Conservation (phyloP, 805 yeast genomes). For the Suhomyces xylopsoci region DNA sequence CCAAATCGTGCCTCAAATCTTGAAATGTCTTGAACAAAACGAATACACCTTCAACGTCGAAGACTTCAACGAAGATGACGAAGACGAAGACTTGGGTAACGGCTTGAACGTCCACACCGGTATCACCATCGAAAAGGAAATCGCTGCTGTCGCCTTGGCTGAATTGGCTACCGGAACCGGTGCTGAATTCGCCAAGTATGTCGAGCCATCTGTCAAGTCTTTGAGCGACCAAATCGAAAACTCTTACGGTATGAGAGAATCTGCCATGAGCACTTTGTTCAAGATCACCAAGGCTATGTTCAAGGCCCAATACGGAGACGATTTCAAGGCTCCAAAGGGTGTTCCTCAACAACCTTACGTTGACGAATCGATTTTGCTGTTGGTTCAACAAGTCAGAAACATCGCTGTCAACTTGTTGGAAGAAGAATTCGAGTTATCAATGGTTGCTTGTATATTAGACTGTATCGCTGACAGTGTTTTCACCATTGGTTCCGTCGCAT, state of each 20-base stretch:
- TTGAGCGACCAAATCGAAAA: constrained; percentile 73
- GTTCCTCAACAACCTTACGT: constrained; percentile 60
- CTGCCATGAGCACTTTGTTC: constrained; percentile 82
- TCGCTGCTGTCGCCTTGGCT: constrained; percentile 84
- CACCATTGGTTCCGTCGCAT: constrained; percentile 69
- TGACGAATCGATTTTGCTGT: constrained; percentile 52
- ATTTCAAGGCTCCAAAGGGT: constrained; percentile 56
- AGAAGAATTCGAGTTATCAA: constrained; percentile 80
- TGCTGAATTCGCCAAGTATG: constrained; percentile 71
- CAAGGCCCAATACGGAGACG: constrained; percentile 47
- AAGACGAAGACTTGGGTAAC: constrained; percentile 62
- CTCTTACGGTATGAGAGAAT: constrained; percentile 88
- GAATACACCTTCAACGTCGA: constrained; percentile 71
- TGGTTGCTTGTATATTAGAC: constrained; percentile 78
- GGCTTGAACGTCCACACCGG: constrained; percentile 89
- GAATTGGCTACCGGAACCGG: constrained; percentile 89
- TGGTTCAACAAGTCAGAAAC: constrained; percentile 65
- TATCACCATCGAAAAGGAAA: constrained; percentile 92
- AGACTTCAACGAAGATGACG: constrained; percentile 53
- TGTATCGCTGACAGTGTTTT: constrained; percentile 64
- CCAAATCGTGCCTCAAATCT: constrained; percentile 78
- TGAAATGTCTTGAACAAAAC: constrained; percentile 78
- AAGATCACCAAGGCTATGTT: constrained; percentile 72
- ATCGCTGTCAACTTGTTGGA: constrained; percentile 59
- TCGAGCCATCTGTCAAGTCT: constrained; percentile 63